A percentile compares a stretch with the other conserved stretches of the same genome.
Evolutionary conservation across 2,329 filamentous ascomycete species (phyloP).

Genomic region (Monosporascus sp.): DNA sequence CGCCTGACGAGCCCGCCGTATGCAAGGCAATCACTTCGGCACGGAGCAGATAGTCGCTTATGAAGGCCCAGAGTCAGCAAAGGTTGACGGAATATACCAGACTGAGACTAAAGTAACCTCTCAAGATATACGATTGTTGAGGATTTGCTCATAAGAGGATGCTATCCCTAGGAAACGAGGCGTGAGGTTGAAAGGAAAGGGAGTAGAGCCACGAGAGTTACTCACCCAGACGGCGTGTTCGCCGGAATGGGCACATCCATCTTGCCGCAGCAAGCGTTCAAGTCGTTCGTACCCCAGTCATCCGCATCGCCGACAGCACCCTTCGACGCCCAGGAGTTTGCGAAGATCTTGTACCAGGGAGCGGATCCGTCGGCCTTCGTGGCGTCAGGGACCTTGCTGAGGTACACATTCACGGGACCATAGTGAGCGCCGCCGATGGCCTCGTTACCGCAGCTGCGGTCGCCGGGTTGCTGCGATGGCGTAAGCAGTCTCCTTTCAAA

Average conservation of each 20-base stretch:
- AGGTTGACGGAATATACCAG: conserved; percentile 8
- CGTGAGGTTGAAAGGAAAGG: not conserved
- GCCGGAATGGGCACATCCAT: conserved; percentile 37
- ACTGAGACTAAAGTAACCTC: no score
- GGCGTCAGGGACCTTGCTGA: conserved; percentile 44
- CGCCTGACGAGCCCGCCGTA: conserved; percentile 28
- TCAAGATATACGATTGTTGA: no score
- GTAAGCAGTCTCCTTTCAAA: not conserved
- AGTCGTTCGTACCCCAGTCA: conserved; percentile 39
- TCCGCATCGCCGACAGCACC: conserved; percentile 37
- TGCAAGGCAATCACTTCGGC: conserved; percentile 41
- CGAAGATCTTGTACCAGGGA: conserved; percentile 50
- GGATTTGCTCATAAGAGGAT: no score
- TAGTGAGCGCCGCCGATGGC: conserved; percentile 51
- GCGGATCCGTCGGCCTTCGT: conserved; percentile 36
- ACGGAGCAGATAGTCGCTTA: conserved; percentile 37
- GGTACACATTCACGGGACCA: conserved; percentile 48
- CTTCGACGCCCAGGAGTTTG: conserved; percentile 38
- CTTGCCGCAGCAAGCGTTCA: conserved; percentile 35
- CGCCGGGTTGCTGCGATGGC: conserved; percentile 33
- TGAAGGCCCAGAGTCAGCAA: conserved; percentile 10
- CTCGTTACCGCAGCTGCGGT: conserved; percentile 40
- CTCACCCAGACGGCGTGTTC: conserved; percentile 33
- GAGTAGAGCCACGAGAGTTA: not conserved
- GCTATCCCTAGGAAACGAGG: no score